Conservation (phyloP, 2,329 filamentous ascomycete species). For the Talaromyces sp. region DNA sequence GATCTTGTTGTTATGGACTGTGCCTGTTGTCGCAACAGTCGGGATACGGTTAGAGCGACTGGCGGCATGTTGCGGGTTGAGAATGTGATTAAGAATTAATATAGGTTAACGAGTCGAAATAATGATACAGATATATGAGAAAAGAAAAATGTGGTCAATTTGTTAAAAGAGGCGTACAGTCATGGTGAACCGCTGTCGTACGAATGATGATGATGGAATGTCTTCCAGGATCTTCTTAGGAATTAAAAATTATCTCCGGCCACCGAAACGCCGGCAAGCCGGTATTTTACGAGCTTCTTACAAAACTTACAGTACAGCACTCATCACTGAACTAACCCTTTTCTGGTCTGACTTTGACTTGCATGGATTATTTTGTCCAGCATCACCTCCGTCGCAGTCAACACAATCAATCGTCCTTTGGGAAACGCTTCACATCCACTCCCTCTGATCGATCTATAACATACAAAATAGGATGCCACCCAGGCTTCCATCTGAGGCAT, state of each 20-base stretch:
- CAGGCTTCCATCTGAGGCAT: constrained; percentile 24
- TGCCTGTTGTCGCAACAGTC: constrained; percentile 15
- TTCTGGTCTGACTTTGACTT: background rate
- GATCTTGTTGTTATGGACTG: constrained; percentile 5
- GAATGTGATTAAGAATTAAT: background rate
- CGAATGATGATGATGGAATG: background rate
- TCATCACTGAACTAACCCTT: background rate
- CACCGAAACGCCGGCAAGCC: background rate
- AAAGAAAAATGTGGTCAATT: background rate
- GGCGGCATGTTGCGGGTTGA: constrained; percentile 8
- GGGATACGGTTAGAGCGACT: background rate
- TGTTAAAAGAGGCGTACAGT: background rate
- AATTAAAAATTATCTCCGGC: constrained; percentile 8
- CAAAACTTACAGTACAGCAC: constrained; percentile 1
- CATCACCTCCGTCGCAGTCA: background rate
- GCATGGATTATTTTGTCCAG: constrained; percentile 7
- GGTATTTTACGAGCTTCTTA: background rate
- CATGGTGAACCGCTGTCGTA: background rate
- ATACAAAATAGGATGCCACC: constrained; percentile 12
- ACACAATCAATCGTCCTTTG: background rate
- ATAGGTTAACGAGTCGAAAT: background rate
- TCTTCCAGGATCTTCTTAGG: background rate
- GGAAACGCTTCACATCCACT: background rate
- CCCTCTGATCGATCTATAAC: constrained; percentile 11
- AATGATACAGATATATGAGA: background rate